Percentiles rank a stretch among this genome's conserved stretches.
phyloP scores from a whole-genome alignment of 768 basidiomycete genomes.

The Botryobasidium botryosum region DNA sequence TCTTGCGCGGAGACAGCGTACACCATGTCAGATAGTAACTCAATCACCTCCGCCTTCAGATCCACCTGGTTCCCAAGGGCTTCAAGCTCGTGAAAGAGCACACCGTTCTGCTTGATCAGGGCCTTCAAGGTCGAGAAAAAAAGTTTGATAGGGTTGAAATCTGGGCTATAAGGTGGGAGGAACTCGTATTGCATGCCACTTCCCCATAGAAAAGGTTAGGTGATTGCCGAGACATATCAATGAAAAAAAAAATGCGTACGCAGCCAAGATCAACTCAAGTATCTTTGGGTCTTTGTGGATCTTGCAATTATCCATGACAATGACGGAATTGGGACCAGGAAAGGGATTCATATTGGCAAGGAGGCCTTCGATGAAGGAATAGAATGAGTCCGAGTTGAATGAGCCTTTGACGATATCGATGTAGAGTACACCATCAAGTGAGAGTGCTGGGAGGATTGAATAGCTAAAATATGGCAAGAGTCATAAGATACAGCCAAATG shows the following conservation, averaged over 20 bases:
- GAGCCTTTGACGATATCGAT: slow-evolving; percentile 15
- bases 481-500: neutral
- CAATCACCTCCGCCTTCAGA: neutral
- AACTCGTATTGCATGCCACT: slow-evolving; percentile 8
- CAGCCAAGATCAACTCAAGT: slow-evolving; percentile 7
- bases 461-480: slow-evolving; percentile 32
- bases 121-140: slow-evolving; percentile 8
- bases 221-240: neutral
- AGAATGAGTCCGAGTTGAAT: slow-evolving; percentile 12
- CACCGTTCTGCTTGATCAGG: neutral
- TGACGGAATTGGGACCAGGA: slow-evolving; percentile 18
- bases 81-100: neutral
- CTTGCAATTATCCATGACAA: slow-evolving; percentile 24
- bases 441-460: slow-evolving; percentile 20
- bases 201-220: neutral
- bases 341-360: slow-evolving; percentile 13
- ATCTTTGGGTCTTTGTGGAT: slow-evolving; percentile 22
- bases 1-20: slow-evolving; percentile 2
- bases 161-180: slow-evolving; percentile 9
- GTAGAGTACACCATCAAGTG: slow-evolving; percentile 16
- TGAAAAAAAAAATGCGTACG: neutral
- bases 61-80: neutral
- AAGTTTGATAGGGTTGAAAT: slow-evolving; percentile 11
- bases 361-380: slow-evolving; percentile 13
- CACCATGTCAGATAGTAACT: neutral